These are phyloP conservation scores for Ascochyta rabiei DNA, from an alignment of 2,329 filamentous ascomycete species.

Conservation along the genomic window DNA sequence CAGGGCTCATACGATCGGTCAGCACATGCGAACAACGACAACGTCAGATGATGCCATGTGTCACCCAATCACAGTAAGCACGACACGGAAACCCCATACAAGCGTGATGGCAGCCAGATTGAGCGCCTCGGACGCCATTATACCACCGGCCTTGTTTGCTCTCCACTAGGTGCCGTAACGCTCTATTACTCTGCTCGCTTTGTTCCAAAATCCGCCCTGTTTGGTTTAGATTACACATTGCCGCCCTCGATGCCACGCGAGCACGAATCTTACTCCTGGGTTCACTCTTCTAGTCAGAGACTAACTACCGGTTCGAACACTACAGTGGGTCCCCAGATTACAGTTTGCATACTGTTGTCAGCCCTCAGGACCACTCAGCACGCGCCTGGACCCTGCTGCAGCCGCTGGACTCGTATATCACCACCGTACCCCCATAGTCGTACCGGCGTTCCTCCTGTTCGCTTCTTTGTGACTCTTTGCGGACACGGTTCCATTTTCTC, in stretches of 20 bases:
- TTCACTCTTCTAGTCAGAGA: neutral
- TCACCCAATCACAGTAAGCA: conserved; percentile 15
- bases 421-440: conserved; percentile 19
- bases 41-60: conserved; percentile 17
- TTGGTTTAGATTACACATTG: conserved; percentile 3
- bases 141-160: conserved; percentile 7
- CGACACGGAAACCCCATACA: conserved; percentile 11
- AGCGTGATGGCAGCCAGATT: conserved; percentile 7
- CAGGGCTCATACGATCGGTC: conserved; percentile 3
- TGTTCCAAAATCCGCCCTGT: neutral
- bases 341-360: conserved; percentile 3
- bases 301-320: neutral
- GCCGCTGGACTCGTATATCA: conserved; percentile 32
- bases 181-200: neutral
- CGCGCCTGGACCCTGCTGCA: conserved; percentile 13
- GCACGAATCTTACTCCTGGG: conserved; percentile 4
- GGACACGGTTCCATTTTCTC: neutral
- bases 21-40: conserved; percentile 8
- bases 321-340: neutral
- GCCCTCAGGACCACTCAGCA: conserved; percentile 5
- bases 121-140: neutral
- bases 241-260: conserved; percentile 12
- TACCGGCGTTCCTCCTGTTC: conserved; percentile 10
- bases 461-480: conserved; percentile 1
- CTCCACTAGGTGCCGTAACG: neutral